These are phyloP conservation scores for Dittrichia graveolens DNA, from an alignment of 129 eudicot species.

Conservation along the genomic window DNA sequence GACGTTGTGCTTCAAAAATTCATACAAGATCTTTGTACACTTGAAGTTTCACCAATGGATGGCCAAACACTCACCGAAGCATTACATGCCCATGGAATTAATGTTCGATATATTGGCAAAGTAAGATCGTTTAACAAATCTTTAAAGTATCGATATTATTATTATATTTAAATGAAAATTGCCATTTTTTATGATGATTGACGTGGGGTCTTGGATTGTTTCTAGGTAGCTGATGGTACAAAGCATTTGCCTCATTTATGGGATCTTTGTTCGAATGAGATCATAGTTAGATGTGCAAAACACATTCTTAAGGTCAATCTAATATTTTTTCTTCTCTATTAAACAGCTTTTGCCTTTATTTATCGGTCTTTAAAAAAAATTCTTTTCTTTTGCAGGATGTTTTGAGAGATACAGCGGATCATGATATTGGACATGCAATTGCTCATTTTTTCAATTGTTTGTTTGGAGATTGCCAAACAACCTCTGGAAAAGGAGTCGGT, in stretches of 20 bases:
- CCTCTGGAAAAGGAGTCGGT: constrained; percentile 47
- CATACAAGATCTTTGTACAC: constrained; percentile 83
- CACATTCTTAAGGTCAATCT: constrained; percentile 78
- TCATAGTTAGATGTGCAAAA: constrained; percentile 88
- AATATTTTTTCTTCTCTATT: neutral
- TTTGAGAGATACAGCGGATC: constrained; percentile 85
- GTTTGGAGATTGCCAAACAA: constrained; percentile 69
- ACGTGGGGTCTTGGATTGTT: neutral
- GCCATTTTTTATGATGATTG: neutral
- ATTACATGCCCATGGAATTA: constrained; percentile 96
- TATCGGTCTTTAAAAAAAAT: neutral
- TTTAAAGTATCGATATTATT: neutral
- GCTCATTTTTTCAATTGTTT: constrained; percentile 85
- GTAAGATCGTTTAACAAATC: constrained; percentile 43
- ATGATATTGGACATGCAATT: constrained; percentile 78
- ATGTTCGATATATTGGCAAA: constrained; percentile 91
- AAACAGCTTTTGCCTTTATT: neutral
- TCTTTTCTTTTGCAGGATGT: constrained; percentile 52
- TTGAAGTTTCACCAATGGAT: constrained; percentile 99
- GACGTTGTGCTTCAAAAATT: constrained; percentile 79
- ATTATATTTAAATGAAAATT: neutral
- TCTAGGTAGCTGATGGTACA: constrained; percentile 91
- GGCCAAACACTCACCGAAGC: constrained; percentile 99
- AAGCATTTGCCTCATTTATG: constrained; percentile 91
- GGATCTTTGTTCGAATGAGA: constrained; percentile 91